Evolutionary conservation across 1,284 basidiomycete species (phyloP).

Genomic region (Irpex sp.): DNA sequence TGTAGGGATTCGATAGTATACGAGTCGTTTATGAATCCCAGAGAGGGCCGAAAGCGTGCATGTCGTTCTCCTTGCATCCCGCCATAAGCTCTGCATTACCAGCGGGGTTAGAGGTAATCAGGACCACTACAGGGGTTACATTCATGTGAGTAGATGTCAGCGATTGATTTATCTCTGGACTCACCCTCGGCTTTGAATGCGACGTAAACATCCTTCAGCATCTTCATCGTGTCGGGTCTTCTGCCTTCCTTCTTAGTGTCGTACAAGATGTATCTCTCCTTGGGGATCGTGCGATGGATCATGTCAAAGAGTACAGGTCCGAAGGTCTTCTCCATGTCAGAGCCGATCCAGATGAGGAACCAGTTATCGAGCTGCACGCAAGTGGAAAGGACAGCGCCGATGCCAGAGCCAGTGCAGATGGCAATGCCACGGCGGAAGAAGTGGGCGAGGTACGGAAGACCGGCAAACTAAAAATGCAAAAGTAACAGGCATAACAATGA

Average conservation of each 20-base stretch:
- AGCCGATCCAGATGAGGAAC: constrained; percentile 54
- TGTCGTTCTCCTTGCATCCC: constrained; percentile 12
- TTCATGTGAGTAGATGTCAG: not conserved
- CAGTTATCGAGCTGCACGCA: constrained; percentile 31
- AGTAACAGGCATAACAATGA: not conserved
- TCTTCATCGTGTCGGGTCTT: constrained; percentile 33
- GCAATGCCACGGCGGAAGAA: constrained; percentile 34
- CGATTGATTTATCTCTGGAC: not conserved
- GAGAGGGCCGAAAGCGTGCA: constrained; percentile 12
- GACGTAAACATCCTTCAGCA: constrained; percentile 30
- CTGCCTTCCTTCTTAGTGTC: constrained; percentile 50
- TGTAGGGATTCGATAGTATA: too few relatives aligned
- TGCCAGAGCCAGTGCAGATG: constrained; percentile 35
- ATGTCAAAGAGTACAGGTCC: constrained; percentile 32
- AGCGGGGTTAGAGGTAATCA: constrained; percentile 11
- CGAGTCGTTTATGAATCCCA: constrained; percentile 9
- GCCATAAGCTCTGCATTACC: constrained; percentile 11
- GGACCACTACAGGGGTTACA: constrained; percentile 1
- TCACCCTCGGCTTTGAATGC: constrained; percentile 36
- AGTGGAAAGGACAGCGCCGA: constrained; percentile 36
- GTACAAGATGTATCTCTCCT: constrained; percentile 53
- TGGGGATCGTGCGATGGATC: constrained; percentile 46
- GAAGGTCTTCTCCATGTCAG: constrained; percentile 34
- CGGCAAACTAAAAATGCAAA: constrained; percentile 25
- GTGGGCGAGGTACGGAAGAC: constrained; percentile 34